Base-by-base conservation (phyloP, 352 stramenopile genomes). In the Pythium insidiosum region DNA sequence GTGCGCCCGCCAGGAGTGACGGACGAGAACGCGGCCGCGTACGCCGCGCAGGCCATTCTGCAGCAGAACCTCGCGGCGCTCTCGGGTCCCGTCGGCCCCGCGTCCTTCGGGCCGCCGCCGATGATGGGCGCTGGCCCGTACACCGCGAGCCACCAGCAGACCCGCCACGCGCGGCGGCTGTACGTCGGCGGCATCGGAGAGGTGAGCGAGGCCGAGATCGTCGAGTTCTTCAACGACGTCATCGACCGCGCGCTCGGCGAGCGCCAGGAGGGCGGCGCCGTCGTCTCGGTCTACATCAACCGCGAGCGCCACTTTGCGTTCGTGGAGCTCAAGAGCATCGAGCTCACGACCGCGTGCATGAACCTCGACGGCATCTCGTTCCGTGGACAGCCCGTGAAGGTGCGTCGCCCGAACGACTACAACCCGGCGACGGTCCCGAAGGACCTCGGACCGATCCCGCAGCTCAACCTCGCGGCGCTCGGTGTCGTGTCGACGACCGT, bases 341-440 rank as follows among this genome's bases (percentile, higher is more conserved):
- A 97, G 62, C 87, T 99, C 36, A 95, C 94, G 22, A 98, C 92
- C 6, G 87, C 94, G 4, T 98, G 93, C 64, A 90, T 98, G 61
- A 88, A 90, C 25, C 69, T 99, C 19, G 95, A 99, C 57, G 95
- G 95, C 19, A 83, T 99, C 43, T 76, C 88, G 51, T 97, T 97
- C 51, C 76, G 91, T 21, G 93, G 91, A n/a, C 70, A 89, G 51
- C 88, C 92, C 31, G 66, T 99, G 41, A 97, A 97, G 66, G 88
- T 99, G 38, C 93, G 96, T 40, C 85, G 96, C 20, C 96, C 96
- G 11, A 98, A 98, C 53, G 95, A 99, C 66, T 99, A 99, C 73
- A 98, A 98, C 68, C 82, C 94, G 2, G 52, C 66, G 24, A 77
- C 75, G 6, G 76, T 98, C 39, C 90, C 95, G 2, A 83, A 69